Evolutionary conservation across 1,284 basidiomycete species (phyloP).

Genomic region (Ceratobasidium papillatum): DNA sequence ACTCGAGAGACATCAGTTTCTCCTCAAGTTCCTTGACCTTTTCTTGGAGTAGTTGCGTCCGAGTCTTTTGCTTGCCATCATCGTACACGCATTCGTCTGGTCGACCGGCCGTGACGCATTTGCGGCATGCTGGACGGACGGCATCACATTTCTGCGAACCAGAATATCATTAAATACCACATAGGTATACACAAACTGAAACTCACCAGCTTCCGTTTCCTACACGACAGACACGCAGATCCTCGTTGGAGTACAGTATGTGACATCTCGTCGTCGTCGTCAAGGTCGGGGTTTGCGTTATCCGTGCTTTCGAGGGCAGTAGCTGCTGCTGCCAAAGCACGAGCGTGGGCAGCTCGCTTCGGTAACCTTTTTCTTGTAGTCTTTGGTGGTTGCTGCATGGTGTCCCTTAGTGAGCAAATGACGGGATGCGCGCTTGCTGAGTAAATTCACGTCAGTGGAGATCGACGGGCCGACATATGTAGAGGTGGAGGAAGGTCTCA

Average conservation of each 20-base stretch:
- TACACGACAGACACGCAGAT: conserved; percentile 48
- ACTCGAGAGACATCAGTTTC: conserved; percentile 56
- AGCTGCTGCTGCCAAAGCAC: conserved; percentile 35
- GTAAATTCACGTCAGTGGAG: conserved; percentile 21
- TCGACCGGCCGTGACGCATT: conserved; percentile 56
- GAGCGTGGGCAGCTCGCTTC: conserved; percentile 29
- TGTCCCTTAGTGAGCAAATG: conserved; percentile 15
- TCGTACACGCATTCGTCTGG: conserved; percentile 66
- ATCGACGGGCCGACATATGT: not conserved
- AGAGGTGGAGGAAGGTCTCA: conserved; percentile 20
- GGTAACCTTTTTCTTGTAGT: conserved; percentile 40
- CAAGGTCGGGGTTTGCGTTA: conserved; percentile 3
- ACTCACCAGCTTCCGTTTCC: conserved; percentile 80
- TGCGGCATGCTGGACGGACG: conserved; percentile 34
- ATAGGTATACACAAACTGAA: not conserved
- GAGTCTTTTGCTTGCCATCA: conserved; percentile 67
- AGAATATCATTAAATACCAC: not conserved
- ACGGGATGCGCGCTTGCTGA: conserved; percentile 32
- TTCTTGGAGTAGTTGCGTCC: conserved; percentile 67
- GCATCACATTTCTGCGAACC: conserved; percentile 32
- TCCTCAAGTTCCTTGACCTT: conserved; percentile 62
- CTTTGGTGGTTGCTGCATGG: conserved; percentile 30
- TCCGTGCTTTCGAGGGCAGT: conserved; percentile 9
- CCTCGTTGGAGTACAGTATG: conserved; percentile 38
- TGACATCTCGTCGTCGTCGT: conserved; percentile 40